Percentiles rank a stretch among this genome's conserved stretches.
Conservation (phyloP, 805 yeast species). For the Wickerhamomyces hampshirensis region DNA sequence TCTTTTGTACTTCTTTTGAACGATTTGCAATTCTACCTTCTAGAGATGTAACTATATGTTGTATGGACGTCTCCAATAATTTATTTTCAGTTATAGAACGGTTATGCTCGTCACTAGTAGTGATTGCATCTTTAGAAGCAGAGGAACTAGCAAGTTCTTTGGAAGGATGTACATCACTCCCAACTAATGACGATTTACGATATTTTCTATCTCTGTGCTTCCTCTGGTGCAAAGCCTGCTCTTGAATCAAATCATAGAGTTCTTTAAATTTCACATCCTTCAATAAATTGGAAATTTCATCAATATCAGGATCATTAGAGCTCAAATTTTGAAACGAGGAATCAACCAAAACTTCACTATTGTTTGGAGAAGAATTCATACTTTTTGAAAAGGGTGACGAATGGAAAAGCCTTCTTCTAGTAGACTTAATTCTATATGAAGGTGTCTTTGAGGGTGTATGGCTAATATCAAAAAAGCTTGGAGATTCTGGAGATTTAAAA, state of each 20-base stretch:
- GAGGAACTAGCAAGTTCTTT: too few relatives aligned
- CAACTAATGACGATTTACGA: too few relatives aligned
- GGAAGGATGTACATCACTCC: too few relatives aligned
- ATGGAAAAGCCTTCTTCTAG: constrained; percentile 2
- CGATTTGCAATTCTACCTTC: constrained; percentile 12
- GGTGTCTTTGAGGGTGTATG: constrained; percentile 17
- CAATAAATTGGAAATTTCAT: constrained; percentile 14
- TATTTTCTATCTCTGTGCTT: not conserved
- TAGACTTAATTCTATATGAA: constrained; percentile 1
- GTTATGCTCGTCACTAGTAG: not conserved
- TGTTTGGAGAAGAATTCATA: not conserved
- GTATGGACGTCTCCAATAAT: not conserved
- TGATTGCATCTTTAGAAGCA: too few relatives aligned
- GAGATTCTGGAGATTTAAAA: not conserved
- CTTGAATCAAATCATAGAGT: constrained; percentile 9
- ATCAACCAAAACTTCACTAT: too few relatives aligned
- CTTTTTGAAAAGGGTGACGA: constrained; percentile 11
- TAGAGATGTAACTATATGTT: constrained; percentile 7
- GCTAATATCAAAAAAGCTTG: not conserved
- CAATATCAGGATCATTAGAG: constrained; percentile 1
- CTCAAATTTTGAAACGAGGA: too few relatives aligned
- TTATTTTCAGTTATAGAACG: not conserved
- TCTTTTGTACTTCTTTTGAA: constrained; percentile 8
- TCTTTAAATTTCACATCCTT: constrained; percentile 17
- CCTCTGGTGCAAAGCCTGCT: constrained; percentile 3